Conservation (phyloP, 164 flowering plant genomes). For the Brasenia schreberi region DNA sequence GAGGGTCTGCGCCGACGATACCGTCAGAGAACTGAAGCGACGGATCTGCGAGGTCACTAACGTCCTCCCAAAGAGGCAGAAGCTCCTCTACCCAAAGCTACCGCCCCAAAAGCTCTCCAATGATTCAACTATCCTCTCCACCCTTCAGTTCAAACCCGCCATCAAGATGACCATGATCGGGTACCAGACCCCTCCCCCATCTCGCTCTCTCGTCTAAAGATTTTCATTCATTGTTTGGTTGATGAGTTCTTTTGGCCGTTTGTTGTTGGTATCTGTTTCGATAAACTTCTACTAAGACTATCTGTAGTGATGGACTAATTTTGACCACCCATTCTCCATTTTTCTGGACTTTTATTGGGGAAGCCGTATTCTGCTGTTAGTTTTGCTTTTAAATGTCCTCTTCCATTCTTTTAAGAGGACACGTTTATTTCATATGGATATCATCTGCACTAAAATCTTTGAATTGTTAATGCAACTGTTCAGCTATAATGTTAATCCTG, state of each 20-base stretch:
- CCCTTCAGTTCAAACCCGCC: constrained; percentile 66
- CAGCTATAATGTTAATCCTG: too few relatives aligned
- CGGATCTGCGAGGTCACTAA: constrained; percentile 79
- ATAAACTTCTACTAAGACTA: too few relatives aligned
- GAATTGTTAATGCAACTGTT: too few relatives aligned
- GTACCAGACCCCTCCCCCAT: constrained; percentile 16
- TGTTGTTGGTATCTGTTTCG: background rate
- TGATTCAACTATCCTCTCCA: constrained; percentile 63
- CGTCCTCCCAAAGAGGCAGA: constrained; percentile 91
- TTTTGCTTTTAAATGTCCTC: too few relatives aligned
- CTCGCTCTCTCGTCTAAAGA: constrained; percentile 3
- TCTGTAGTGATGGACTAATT: too few relatives aligned
- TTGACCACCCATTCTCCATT: too few relatives aligned
- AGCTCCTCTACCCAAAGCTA: constrained; percentile 84
- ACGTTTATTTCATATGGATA: too few relatives aligned
- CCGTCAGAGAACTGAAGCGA: constrained; percentile 82
- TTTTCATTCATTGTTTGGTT: background rate
- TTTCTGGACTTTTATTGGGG: too few relatives aligned
- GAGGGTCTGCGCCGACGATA: constrained; percentile 86
- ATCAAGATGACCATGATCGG: constrained; percentile 99
- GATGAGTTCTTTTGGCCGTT: background rate
- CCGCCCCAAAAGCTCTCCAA: constrained; percentile 61
- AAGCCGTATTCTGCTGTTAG: too few relatives aligned
- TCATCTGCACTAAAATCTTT: too few relatives aligned
- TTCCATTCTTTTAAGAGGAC: too few relatives aligned